Conservation (phyloP, 192 early-diverging fungal genomes). For the Backusella westeae region DNA sequence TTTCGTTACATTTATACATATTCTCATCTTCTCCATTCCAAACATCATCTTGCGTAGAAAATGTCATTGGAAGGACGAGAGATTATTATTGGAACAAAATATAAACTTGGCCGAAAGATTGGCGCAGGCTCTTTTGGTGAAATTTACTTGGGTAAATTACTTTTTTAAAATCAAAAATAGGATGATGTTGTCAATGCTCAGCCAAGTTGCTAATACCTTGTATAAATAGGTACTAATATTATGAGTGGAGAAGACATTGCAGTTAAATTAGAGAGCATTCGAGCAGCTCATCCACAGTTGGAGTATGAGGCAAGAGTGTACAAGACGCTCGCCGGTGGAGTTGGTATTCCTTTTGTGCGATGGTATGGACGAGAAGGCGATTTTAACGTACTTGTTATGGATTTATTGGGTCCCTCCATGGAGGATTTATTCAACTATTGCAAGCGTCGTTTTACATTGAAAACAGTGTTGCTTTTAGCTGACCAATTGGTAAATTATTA, state of each 20-base stretch:
- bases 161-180: background rate
- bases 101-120: slow-evolving; percentile 92
- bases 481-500: slow-evolving; percentile 72
- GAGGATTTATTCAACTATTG: slow-evolving; percentile 93
- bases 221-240: slow-evolving; percentile 68
- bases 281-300: slow-evolving; percentile 95
- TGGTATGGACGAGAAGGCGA: slow-evolving; percentile 82
- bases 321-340: slow-evolving; percentile 90
- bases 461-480: slow-evolving; percentile 85
- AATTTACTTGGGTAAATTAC: slow-evolving; percentile 80
- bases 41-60: background rate
- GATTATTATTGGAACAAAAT: slow-evolving; percentile 89
- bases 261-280: slow-evolving; percentile 92
- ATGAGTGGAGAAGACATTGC: slow-evolving; percentile 95
- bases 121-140: slow-evolving; percentile 98
- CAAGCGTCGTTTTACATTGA: slow-evolving; percentile 84
- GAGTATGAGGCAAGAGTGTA: slow-evolving; percentile 98
- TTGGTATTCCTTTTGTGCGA: slow-evolving; percentile 86
- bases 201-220: background rate
- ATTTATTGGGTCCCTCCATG: slow-evolving; percentile 84
- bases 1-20: no score
- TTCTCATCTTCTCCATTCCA: background rate
- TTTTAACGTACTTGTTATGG: slow-evolving; percentile 85
- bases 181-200: background rate
- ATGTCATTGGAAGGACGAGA: slow-evolving; percentile 41